These are phyloP conservation scores for Termitomyces sp. DNA, from an alignment of 768 basidiomycete species.

Conservation along the genomic window DNA sequence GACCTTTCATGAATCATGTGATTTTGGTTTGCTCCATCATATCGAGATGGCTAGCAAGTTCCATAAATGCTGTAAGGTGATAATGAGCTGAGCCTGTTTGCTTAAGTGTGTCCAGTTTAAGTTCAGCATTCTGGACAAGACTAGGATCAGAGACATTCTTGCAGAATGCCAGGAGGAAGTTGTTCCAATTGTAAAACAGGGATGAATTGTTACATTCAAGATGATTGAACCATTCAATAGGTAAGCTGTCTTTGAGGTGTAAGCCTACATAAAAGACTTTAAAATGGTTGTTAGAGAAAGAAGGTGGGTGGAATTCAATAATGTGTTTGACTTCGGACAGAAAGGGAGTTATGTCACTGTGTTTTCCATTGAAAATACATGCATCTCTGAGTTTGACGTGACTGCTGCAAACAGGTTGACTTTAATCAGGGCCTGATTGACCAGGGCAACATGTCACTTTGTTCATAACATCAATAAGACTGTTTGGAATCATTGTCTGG, in stretches of 20 bases:
- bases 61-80: too few species aligned
- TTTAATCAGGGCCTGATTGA: neutral
- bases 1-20: too few species aligned
- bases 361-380: too few species aligned
- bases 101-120: slow-evolving; percentile 6
- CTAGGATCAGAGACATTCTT: slow-evolving; percentile 23
- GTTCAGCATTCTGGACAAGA: slow-evolving; percentile 18
- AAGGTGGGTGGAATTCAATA: neutral
- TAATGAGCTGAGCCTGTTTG: neutral
- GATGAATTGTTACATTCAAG: neutral
- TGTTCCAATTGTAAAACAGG: slow-evolving; percentile 20
- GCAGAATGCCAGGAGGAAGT: slow-evolving; percentile 15
- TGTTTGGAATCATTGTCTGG: neutral
- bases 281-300: neutral
- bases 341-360: neutral
- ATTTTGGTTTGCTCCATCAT: too few species aligned
- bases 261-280: neutral
- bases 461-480: neutral
- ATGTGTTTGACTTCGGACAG: neutral
- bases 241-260: neutral
- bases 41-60: too few species aligned
- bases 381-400: too few species aligned
- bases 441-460: too few species aligned
- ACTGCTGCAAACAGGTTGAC: too few species aligned
- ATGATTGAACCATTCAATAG: neutral